Evolutionary conservation across 768 basidiomycete species (phyloP), one percentile per base, ranked within the genome.

Genomic region (Mycena vitilis): DNA sequence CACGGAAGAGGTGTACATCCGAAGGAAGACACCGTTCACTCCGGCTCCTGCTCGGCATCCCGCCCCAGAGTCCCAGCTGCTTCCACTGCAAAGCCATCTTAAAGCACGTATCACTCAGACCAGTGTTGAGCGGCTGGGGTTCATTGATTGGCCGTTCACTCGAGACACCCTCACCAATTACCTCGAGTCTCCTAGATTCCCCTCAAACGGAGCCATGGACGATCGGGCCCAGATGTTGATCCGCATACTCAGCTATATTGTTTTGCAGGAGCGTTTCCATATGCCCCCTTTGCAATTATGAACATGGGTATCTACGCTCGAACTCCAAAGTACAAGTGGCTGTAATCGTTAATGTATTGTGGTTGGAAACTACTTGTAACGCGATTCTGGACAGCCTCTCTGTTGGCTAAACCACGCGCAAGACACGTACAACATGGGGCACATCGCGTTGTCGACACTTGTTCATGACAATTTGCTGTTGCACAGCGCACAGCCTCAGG

Each of bases 211-310:
- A 1, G 65, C 52, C 5, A 60, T 72, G 0, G 68, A 72, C 36
- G 45, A 42, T 11, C 34, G 64, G n/a, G 68, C 68, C 5, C 47
- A 56, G 5, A 40, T 66, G 10, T 44, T 72, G 1, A 22, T 72
- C 16, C 44, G 18, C 5, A 60, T 72, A 3, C 60, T 68, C 12
- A 66, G 68, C 54, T 66, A 51, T 37, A 58, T 72, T 30, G 68
- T 72, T 18, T 51, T 72, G 12, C 71, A 72, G 40, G 71, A 72
- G 60, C 63, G 60, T 18, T 72, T 72, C 52, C n/a, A 59, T 37
- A 36, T 72, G 7, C 70, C 70, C 8, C 38, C 60, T 20, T 51
- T 61, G 2, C 8, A 9, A 13, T 42, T 61, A 16, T 59, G 22
- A 36, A 40, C 38, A 40, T 40, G 38, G 13, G 13, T 40, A 40